Evolutionary conservation across 345 rosid genomes (phyloP).

Genomic region (Limnanthes douglasii): DNA sequence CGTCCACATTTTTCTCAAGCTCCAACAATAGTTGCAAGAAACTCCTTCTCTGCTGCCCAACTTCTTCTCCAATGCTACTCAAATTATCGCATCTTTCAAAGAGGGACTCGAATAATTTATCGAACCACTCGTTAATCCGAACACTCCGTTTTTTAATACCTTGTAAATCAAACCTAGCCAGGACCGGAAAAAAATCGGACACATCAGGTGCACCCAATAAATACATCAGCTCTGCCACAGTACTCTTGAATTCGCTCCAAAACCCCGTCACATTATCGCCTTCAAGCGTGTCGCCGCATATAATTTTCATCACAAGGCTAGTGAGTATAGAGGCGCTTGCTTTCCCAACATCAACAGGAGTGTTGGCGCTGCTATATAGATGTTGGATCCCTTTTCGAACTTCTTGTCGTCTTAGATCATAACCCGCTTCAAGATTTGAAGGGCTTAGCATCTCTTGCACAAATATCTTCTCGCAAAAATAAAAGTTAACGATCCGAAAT

Average conservation of each 20-base stretch:
- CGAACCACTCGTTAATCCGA: conserved; percentile 1
- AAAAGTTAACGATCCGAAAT: too few species aligned
- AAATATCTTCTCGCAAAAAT: too few species aligned
- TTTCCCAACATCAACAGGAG: conserved; percentile 16
- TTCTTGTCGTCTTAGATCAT: conserved; percentile 13
- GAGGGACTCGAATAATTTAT: conserved; percentile 8
- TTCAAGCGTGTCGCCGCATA: conserved; percentile 21
- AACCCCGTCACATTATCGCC: conserved; percentile 4
- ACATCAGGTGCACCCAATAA: conserved; percentile 20
- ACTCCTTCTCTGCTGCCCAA: not conserved
- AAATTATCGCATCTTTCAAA: conserved; percentile 8
- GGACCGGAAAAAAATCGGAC: conserved; percentile 28
- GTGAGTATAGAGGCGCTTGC: conserved; percentile 5
- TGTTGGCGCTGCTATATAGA: conserved; percentile 6
- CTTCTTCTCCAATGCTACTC: not conserved
- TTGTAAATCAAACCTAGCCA: conserved; percentile 31
- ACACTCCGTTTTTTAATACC: conserved; percentile 14
- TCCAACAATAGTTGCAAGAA: conserved; percentile 22
- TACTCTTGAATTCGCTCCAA: conserved; percentile 8
- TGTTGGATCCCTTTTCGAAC: conserved; percentile 9
- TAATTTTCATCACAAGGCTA: conserved; percentile 12
- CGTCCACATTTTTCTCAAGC: conserved; percentile 5
- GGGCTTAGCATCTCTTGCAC: conserved; percentile 12
- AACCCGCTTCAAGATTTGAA: conserved; percentile 15
- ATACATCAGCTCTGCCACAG: conserved; percentile 10